Conservation (phyloP, 2,329 filamentous ascomycete species). For the Ophiostoma populinum region DNA sequence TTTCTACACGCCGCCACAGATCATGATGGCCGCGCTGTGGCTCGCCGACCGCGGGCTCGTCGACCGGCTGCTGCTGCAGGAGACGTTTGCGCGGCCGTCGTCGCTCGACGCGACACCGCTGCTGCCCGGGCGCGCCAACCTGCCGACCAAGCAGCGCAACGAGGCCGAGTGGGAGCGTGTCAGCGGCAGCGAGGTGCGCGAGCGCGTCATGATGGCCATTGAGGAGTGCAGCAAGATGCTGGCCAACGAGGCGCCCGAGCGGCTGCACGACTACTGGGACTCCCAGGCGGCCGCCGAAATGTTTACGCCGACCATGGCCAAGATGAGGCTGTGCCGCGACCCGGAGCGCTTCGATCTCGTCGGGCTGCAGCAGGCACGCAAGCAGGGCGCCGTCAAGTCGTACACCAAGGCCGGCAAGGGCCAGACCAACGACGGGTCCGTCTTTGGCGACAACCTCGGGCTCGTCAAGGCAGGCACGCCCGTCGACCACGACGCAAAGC, state of each 20-base stretch:
- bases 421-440: conserved; percentile 7
- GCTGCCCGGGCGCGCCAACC: conserved; percentile 8
- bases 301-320: conserved; percentile 44
- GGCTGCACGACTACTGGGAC: conserved; percentile 35
- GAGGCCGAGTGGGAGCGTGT: conserved; percentile 13
- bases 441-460: conserved; percentile 7
- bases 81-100: conserved; percentile 17
- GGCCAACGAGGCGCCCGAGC: conserved; percentile 37
- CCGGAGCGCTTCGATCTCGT: conserved; percentile 59
- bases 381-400: conserved; percentile 27
- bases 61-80: conserved; percentile 29
- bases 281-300: conserved; percentile 29
- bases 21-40: conserved; percentile 68
- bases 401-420: conserved; percentile 13
- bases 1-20: conserved; percentile 85
- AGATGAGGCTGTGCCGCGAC: conserved; percentile 57
- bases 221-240: conserved; percentile 36
- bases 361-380: conserved; percentile 46
- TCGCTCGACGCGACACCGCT: conserved; percentile 12
- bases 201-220: conserved; percentile 33
- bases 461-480: conserved; percentile 10
- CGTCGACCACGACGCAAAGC: conserved; percentile 23
- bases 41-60: conserved; percentile 53
- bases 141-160: conserved; percentile 9
- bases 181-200: conserved; percentile 17